These are phyloP conservation scores for Musa troglodytarum DNA, from an alignment of 176 grass and related monocot species.

Conservation along the genomic window DNA sequence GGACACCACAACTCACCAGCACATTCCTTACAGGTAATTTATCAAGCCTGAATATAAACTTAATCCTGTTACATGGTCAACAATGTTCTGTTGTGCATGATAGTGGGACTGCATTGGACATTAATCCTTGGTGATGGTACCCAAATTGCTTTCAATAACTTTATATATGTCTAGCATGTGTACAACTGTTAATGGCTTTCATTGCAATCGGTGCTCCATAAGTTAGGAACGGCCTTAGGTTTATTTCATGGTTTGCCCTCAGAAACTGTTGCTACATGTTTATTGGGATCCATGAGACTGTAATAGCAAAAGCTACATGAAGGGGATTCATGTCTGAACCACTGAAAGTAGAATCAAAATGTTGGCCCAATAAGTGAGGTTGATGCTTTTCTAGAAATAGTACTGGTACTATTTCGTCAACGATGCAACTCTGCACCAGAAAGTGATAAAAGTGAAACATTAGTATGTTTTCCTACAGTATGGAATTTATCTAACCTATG, in stretches of 20 bases:
- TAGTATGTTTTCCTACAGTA: neutral
- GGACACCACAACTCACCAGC: constrained; percentile 5
- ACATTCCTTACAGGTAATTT: constrained; percentile 15
- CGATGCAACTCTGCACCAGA: neutral
- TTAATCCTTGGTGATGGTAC: neutral
- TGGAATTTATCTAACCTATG: neutral
- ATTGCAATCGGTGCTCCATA: neutral
- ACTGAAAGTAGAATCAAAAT: neutral
- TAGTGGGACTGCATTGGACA: neutral
- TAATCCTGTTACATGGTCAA: neutral
- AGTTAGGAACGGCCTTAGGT: neutral
- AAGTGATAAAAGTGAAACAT: neutral
- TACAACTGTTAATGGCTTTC: no score
- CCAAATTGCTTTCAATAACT: neutral
- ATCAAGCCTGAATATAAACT: neutral
- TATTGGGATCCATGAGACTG: neutral
- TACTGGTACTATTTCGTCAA: neutral
- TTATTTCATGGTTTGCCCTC: neutral
- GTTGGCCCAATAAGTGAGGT: neutral
- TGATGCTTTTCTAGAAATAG: neutral
- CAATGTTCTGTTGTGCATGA: neutral
- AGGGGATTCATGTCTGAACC: neutral
- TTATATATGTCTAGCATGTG: no score
- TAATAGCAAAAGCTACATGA: neutral
- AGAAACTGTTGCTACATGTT: neutral